Percentiles rank a stretch among this genome's conserved stretches.
These are phyloP conservation scores for Rhodofomes roseus DNA, from an alignment of 1,284 basidiomycete species.

Conservation along the genomic window DNA sequence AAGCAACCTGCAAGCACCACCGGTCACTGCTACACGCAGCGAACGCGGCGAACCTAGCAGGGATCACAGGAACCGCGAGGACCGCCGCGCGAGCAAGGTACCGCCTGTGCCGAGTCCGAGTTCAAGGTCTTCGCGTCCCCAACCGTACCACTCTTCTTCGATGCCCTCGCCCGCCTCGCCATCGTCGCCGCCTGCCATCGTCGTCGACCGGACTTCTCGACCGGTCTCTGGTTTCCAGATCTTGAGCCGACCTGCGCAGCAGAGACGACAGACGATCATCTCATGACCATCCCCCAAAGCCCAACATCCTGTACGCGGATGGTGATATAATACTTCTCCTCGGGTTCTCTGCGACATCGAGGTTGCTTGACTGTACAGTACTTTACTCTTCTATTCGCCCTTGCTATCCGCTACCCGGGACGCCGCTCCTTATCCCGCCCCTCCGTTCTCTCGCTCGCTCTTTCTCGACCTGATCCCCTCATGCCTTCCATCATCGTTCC, in stretches of 20 bases:
- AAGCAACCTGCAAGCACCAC: neutral
- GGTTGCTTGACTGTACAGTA: neutral
- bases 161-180: slow-evolving; percentile 13
- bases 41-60: neutral
- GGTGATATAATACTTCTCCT: slow-evolving; percentile 1
- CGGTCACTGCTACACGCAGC: neutral
- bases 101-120: neutral
- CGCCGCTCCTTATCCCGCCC: neutral
- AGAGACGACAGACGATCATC: slow-evolving; percentile 17
- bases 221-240: slow-evolving; percentile 21
- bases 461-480: neutral
- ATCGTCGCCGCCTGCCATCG: slow-evolving; percentile 12
- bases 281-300: slow-evolving; percentile 15
- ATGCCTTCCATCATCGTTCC: neutral
- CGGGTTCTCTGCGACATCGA: neutral
- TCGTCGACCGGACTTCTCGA: slow-evolving; percentile 11
- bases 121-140: slow-evolving; percentile 9
- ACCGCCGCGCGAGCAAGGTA: slow-evolving; percentile 10
- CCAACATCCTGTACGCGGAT: neutral
- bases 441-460: neutral
- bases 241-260: slow-evolving; percentile 15
- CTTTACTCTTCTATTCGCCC: neutral
- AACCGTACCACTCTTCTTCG: slow-evolving; percentile 15
- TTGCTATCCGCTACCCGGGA: neutral
- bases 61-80: slow-evolving; percentile 10